Base-by-base conservation (phyloP, 306 rosid genomes). In the Citrullus colocynthis region DNA sequence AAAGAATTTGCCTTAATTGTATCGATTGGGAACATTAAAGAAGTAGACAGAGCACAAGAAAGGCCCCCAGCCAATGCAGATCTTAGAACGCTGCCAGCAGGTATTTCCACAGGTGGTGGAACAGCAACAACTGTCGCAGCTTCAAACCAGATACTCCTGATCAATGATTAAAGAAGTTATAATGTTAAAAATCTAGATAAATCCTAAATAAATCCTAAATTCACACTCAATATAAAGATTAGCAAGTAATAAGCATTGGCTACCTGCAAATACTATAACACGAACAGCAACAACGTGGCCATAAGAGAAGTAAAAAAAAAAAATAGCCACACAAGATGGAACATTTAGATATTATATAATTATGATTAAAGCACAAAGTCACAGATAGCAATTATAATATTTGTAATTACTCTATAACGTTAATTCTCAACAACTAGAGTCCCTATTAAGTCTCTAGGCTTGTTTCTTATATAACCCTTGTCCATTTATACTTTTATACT, bases 21-120 rank as follows among this genome's bases (percentile, higher is more conserved):
- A 88, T 96, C 99, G 54, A 96, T 88, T 55, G 99, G 99, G 82
- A 91, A 92, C 90, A 96, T 37, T 81, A 96, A 91, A 44, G 97
- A 87, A 78, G 96, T 89, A 64, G 99, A 96, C 79, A 96, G 88
- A 49, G 99, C 98, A 85, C 98, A 93, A 73, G 99, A 79, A 83
- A 96, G 97, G 80, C 99, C 99, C 69, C 99, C 99, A 20, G 99
- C 99, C 90, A 96, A 84, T 78, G 98, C 99, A 86, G 99, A 92
- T 88, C 91, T 88, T 83, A 96, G 86, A 62, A 96, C 99, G 78
- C 96, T 96, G 80, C 97, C 99, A 48, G 98, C 93, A 44, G 96
- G 97, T 83, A 92, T 85, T 87, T 92, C 93, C 77, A 93, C 90
- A 32, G 97, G 83, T 42, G 99, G 98, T 76, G 99, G 91, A 83